These are phyloP conservation scores for Globisporangium takayamanum DNA, from an alignment of 352 stramenopile genomes.

Conservation along the genomic window DNA sequence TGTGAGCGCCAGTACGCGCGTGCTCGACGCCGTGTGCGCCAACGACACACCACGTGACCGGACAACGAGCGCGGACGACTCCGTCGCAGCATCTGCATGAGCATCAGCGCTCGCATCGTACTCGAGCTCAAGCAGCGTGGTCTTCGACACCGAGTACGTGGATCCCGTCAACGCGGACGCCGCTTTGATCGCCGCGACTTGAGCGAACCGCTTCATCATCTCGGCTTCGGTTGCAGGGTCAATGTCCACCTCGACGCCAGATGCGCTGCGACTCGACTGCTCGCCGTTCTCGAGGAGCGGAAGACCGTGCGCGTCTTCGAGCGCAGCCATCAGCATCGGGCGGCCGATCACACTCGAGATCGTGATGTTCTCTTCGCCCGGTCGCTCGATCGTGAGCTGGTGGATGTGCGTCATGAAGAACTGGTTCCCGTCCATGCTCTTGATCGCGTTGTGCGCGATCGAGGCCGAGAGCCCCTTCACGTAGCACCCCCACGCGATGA, in stretches of 20 bases:
- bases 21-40: slow-evolving; percentile 13
- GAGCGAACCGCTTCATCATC: slow-evolving; percentile 63
- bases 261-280: slow-evolving; percentile 14
- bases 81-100: background rate
- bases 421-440: slow-evolving; percentile 51
- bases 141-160: slow-evolving; percentile 19
- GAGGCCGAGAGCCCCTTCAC: slow-evolving; percentile 65
- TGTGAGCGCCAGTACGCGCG: slow-evolving; percentile 20
- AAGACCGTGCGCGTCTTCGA: slow-evolving; percentile 21
- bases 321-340: slow-evolving; percentile 45
- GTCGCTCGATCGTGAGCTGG: slow-evolving; percentile 59
- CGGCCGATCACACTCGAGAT: slow-evolving; percentile 73
- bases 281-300: slow-evolving; percentile 48
- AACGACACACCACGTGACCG: slow-evolving; percentile 6
- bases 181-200: slow-evolving; percentile 43
- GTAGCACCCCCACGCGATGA: slow-evolving; percentile 74
- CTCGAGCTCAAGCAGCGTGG: slow-evolving; percentile 31
- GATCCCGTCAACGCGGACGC: slow-evolving; percentile 29
- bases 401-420: slow-evolving; percentile 65
- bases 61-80: slow-evolving; percentile 13
- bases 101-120: slow-evolving; percentile 22
- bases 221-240: slow-evolving; percentile 43
- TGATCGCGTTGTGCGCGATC: slow-evolving; percentile 53
- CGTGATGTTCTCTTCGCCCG: slow-evolving; percentile 61
- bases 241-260: slow-evolving; percentile 22